phyloP scores from a whole-genome alignment of 2,329 filamentous ascomycete species.

The Macrophomina tecta region DNA sequence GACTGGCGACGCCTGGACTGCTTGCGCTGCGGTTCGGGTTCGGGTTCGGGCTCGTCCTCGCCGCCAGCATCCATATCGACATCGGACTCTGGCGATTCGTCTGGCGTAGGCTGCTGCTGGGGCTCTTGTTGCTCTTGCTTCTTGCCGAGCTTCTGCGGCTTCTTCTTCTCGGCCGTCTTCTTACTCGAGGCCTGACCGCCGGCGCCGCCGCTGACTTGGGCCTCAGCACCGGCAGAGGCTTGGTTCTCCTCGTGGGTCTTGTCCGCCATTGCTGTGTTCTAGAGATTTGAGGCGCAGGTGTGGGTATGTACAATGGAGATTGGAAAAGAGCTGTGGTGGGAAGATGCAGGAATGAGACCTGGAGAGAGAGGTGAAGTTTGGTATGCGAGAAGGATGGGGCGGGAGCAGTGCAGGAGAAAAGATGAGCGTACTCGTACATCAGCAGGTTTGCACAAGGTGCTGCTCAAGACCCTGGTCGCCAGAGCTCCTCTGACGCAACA shows the following conservation, averaged over 20 bases:
- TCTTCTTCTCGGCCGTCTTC: slow-evolving; percentile 54
- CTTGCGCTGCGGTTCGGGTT: slow-evolving; percentile 50
- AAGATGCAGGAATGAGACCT: not conserved
- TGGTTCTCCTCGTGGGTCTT: slow-evolving; percentile 33
- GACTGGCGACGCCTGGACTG: slow-evolving; percentile 57
- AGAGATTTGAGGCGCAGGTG: not conserved
- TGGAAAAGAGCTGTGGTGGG: not conserved
- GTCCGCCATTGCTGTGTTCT: slow-evolving; percentile 32
- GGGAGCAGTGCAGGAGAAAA: slow-evolving; percentile 24
- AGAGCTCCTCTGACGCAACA: slow-evolving; percentile 27
- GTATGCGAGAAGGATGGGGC: slow-evolving; percentile 2
- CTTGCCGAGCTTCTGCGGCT: slow-evolving; percentile 56
- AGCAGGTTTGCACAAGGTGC: slow-evolving; percentile 27
- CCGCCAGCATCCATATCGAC: slow-evolving; percentile 49
- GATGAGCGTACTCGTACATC: slow-evolving; percentile 10
- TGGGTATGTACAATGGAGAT: slow-evolving; percentile 16
- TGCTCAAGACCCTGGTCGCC: slow-evolving; percentile 20
- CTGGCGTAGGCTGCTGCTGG: slow-evolving; percentile 55
- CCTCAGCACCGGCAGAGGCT: slow-evolving; percentile 34
- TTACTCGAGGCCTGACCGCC: slow-evolving; percentile 33
- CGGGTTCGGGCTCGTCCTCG: slow-evolving; percentile 53
- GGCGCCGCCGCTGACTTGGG: slow-evolving; percentile 29
- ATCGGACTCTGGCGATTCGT: slow-evolving; percentile 45
- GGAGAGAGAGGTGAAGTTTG: not conserved
- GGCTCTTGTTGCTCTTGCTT: slow-evolving; percentile 52